Evolutionary conservation across 2,329 filamentous ascomycete species (phyloP).

Genomic region (Triangularia setosa): DNA sequence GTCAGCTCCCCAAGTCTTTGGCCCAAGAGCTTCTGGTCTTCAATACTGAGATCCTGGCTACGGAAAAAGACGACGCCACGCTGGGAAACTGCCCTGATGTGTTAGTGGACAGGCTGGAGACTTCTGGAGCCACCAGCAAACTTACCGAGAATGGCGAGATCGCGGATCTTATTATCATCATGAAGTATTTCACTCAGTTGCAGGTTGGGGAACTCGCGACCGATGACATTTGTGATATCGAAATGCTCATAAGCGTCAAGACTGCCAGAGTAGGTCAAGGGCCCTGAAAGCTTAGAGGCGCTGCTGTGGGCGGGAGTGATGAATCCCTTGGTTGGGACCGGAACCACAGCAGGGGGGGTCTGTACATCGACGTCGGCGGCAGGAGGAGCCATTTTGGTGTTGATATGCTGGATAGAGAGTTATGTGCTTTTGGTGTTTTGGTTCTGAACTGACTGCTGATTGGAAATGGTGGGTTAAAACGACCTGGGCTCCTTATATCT

Average conservation of each 20-base stretch:
- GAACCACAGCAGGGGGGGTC: constrained; percentile 10
- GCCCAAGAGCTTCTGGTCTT: constrained; percentile 49
- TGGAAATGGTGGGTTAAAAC: neutral
- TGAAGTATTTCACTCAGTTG: constrained; percentile 34
- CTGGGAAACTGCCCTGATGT: constrained; percentile 41
- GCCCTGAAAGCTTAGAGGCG: constrained; percentile 22
- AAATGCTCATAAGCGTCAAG: constrained; percentile 31
- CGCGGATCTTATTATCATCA: constrained; percentile 31
- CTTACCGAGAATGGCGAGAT: constrained; percentile 30
- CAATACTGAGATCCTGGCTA: constrained; percentile 45
- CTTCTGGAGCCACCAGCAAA: neutral
- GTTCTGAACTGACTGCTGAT: neutral
- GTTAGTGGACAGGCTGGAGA: neutral
- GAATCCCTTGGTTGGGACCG: constrained; percentile 17
- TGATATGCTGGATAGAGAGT: neutral
- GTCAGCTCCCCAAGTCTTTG: constrained; percentile 45
- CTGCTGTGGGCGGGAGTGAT: constrained; percentile 9
- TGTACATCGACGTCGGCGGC: constrained; percentile 29
- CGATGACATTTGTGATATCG: constrained; percentile 38
- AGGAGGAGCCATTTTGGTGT: constrained; percentile 28
- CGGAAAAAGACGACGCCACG: constrained; percentile 53
- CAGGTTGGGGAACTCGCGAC: constrained; percentile 37
- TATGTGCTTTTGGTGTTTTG: neutral
- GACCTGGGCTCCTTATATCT: constrained; percentile 7
- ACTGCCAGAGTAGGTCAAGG: constrained; percentile 27